These are phyloP conservation scores for Paraurostyla sp. DNA, from an alignment of 73 alveolate species.

Conservation along the genomic window DNA sequence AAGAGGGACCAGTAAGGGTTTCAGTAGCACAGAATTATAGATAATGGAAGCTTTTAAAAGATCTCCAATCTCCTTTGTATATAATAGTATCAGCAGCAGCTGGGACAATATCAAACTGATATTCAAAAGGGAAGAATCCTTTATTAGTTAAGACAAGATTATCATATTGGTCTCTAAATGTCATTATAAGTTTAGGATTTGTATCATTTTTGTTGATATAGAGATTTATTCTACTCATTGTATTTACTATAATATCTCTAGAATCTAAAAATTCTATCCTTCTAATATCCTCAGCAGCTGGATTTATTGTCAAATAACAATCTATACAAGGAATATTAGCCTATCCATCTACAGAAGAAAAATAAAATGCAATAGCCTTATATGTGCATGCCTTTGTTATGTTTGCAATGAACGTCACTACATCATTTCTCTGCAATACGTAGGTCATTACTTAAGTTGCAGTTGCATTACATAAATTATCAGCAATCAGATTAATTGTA, in stretches of 20 bases:
- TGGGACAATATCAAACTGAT: constrained; percentile 4
- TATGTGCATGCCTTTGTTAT: constrained; percentile 3
- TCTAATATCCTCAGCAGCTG: constrained; percentile 14
- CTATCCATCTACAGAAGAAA: neutral
- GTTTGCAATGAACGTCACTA: neutral
- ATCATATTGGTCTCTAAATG: constrained; percentile 9
- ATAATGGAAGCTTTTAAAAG: neutral
- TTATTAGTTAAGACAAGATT: neutral
- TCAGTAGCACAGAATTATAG: constrained; percentile 29
- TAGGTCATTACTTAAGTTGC: constrained; percentile 24
- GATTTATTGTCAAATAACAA: neutral
- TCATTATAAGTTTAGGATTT: constrained; percentile 27
- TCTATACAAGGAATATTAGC: neutral
- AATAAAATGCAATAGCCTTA: neutral
- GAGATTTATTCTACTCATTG: neutral
- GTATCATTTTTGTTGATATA: constrained; percentile 18
- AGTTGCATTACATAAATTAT: constrained; percentile 30
- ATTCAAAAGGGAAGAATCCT: neutral
- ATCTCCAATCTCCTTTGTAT: neutral
- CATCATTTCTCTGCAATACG: neutral
- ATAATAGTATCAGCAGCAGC: neutral
- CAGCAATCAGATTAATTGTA: constrained; percentile 2
- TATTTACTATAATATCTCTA: constrained; percentile 22
- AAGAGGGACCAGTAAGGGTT: neutral
- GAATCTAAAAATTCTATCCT: constrained; percentile 14